phyloP scores from a whole-genome alignment of 2,329 filamentous ascomycete species.

The Teratosphaeriaceae sp. region DNA sequence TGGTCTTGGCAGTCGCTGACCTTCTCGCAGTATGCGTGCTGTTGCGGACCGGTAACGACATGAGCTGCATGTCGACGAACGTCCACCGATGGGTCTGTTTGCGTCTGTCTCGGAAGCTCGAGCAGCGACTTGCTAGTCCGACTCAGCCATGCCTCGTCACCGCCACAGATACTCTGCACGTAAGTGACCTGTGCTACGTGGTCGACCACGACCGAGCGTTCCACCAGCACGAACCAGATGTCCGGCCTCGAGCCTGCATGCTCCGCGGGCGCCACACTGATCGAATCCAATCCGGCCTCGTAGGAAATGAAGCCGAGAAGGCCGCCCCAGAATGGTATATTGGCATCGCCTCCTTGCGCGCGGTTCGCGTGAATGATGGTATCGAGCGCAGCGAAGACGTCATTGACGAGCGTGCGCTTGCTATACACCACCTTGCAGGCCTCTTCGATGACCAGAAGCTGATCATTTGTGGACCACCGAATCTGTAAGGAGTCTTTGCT shows the following conservation, averaged over 20 bases:
- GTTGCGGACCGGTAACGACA: constrained; percentile 18
- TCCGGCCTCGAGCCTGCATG: constrained; percentile 52
- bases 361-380: constrained; percentile 31
- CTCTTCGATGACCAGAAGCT: constrained; percentile 10
- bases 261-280: constrained; percentile 39
- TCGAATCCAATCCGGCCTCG: constrained; percentile 66
- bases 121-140: constrained; percentile 1
- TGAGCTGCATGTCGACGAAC: too few relatives aligned
- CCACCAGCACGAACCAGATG: constrained; percentile 68
- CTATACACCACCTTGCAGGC: neutral
- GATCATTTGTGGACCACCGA: constrained; percentile 16
- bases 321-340: constrained; percentile 67
- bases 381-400: constrained; percentile 36
- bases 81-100: too few relatives aligned
- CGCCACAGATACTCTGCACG: constrained; percentile 58
- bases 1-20: constrained; percentile 63
- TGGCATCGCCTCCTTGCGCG: constrained; percentile 27
- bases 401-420: constrained; percentile 18
- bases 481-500: constrained; percentile 30
- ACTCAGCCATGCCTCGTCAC: constrained; percentile 30
- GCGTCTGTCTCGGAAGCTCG: too few relatives aligned
- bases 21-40: constrained; percentile 53
- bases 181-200: constrained; percentile 56
- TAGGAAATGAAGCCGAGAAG: constrained; percentile 82
- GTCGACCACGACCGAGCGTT: constrained; percentile 71